Evolutionary conservation across 305 asterid species (phyloP).

Genomic region (Solanum aculeatissimum): DNA sequence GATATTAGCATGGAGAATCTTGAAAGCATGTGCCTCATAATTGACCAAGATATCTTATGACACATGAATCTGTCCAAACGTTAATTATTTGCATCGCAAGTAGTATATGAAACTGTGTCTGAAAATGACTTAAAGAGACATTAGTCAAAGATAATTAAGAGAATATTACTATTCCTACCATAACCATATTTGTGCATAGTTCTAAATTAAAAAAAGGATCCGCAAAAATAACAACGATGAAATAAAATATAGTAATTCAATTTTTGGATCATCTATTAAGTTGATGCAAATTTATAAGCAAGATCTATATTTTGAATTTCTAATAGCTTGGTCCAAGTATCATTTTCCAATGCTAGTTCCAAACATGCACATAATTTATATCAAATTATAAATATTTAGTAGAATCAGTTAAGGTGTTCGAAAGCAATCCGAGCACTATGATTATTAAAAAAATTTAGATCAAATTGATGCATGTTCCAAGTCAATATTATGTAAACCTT

Average conservation of each 20-base stretch:
- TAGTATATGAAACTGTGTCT: background rate
- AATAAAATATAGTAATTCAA: too few relatives aligned
- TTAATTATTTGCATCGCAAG: background rate
- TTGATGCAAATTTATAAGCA: too few relatives aligned
- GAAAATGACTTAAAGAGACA: background rate
- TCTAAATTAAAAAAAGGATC: background rate
- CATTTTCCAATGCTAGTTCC: too few relatives aligned
- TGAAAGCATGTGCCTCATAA: conserved; percentile 3
- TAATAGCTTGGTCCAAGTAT: background rate
- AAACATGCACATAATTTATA: background rate
- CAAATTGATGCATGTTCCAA: too few relatives aligned
- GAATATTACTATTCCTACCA: background rate
- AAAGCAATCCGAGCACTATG: too few relatives aligned
- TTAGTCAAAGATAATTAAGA: background rate
- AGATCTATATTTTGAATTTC: background rate
- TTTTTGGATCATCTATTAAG: too few relatives aligned
- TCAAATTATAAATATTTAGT: background rate
- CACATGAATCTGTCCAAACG: background rate
- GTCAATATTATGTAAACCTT: too few relatives aligned
- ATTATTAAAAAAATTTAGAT: too few relatives aligned
- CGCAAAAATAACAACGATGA: too few relatives aligned
- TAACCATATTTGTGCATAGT: background rate
- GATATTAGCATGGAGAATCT: background rate
- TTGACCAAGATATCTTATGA: background rate
- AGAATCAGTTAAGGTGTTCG: too few relatives aligned